Percentiles rank a stretch among this genome's conserved stretches.
These are phyloP conservation scores for Endothia cerciana DNA, from an alignment of 2,329 filamentous ascomycete species.

Conservation along the genomic window DNA sequence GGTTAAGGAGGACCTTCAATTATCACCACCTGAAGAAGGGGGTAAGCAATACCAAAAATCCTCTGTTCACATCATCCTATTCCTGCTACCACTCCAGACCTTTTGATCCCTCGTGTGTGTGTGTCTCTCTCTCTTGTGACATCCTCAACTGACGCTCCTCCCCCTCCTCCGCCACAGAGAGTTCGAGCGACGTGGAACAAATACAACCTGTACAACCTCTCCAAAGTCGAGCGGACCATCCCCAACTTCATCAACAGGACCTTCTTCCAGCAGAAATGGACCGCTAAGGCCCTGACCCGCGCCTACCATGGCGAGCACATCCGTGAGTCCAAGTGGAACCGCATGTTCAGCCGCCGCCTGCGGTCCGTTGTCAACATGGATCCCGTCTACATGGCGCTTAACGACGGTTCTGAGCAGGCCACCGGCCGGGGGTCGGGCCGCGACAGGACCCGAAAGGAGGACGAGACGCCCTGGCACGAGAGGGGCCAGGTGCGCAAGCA, in stretches of 20 bases:
- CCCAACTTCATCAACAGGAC: constrained; percentile 53
- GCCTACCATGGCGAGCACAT: constrained; percentile 96
- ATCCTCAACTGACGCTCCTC: constrained; percentile 3
- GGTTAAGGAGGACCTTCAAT: constrained; percentile 59
- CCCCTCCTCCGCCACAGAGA: constrained; percentile 62
- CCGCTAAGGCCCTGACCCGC: constrained; percentile 79
- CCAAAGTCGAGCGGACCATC: constrained; percentile 33
- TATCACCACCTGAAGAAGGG: constrained; percentile 70
- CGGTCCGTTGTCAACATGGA: constrained; percentile 86
- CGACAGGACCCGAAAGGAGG: constrained; percentile 36
- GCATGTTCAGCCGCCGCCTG: constrained; percentile 84
- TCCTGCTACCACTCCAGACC: constrained; percentile 12
- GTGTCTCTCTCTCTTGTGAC: constrained; percentile 5
- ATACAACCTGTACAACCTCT: constrained; percentile 92
- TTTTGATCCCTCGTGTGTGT: too few relatives aligned
- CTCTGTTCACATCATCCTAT: constrained; percentile 20
- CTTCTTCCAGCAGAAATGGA: constrained; percentile 99
- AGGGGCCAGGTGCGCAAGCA: constrained; percentile 33
- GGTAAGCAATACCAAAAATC: constrained; percentile 49
- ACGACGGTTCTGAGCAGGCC: constrained; percentile 83
- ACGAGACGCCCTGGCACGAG: constrained; percentile 26
- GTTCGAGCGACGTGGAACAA: constrained; percentile 96
- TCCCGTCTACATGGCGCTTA: constrained; percentile 73
- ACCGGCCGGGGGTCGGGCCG: constrained; percentile 81
- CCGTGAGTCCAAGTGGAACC: constrained; percentile 89